Conservation (phyloP, 1,139 yeast species). For the Waltiozyma sp. region DNA sequence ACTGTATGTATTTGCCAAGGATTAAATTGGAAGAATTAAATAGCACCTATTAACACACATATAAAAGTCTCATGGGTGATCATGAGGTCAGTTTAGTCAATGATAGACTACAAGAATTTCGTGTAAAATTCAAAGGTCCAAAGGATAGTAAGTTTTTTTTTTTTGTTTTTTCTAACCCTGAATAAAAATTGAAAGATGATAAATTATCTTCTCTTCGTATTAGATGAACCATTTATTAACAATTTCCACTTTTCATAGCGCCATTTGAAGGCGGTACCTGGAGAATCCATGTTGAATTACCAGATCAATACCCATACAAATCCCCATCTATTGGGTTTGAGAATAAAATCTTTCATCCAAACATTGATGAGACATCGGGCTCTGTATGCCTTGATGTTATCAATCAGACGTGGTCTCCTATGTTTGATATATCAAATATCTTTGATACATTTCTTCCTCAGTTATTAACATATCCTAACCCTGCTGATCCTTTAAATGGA, state of each 20-base stretch:
- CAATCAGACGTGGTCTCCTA: slow-evolving; percentile 97
- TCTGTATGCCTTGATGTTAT: slow-evolving; percentile 94
- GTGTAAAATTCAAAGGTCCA: slow-evolving; percentile 82
- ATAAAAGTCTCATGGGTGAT: slow-evolving; percentile 70
- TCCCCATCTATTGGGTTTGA: slow-evolving; percentile 93
- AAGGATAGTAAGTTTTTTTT: slow-evolving; percentile 46
- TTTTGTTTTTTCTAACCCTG: no score
- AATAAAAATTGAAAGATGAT: no score
- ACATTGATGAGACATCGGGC: slow-evolving; percentile 83
- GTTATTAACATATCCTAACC: slow-evolving; percentile 81
- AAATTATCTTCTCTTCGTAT: no score
- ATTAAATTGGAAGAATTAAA: neutral
- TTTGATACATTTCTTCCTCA: slow-evolving; percentile 94
- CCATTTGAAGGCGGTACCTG: slow-evolving; percentile 88
- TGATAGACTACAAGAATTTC: slow-evolving; percentile 86
- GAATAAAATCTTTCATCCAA: slow-evolving; percentile 89
- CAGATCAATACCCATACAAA: slow-evolving; percentile 91
- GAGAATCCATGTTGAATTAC: slow-evolving; percentile 88
- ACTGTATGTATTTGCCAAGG: slow-evolving; percentile 35
- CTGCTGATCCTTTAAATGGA: slow-evolving; percentile 86
- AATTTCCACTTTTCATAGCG: slow-evolving; percentile 22
- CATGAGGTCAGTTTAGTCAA: slow-evolving; percentile 79
- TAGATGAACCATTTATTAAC: neutral
- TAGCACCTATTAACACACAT: no score
- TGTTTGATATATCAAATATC: slow-evolving; percentile 85